Evolutionary conservation across 2,329 filamentous ascomycete species (phyloP), one percentile per base, ranked within the genome.

Genomic region (Colletotrichum destructivum): DNA sequence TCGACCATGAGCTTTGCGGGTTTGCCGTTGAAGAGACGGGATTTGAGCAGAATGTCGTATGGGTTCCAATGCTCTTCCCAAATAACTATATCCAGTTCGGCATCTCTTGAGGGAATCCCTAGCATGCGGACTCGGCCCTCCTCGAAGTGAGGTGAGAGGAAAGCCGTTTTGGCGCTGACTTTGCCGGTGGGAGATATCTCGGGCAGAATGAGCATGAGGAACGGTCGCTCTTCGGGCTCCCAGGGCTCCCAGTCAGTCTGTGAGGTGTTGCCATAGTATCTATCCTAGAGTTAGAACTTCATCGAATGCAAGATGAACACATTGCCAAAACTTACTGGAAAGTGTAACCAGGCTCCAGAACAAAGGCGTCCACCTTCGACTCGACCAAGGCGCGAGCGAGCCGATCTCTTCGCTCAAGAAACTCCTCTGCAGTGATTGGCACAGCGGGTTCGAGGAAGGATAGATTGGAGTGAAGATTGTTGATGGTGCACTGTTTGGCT

Each of bases 1-100:
- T 92, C 90, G 16, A 90, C 84, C 86, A 91, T 90, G n/a, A 92
- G 74, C n/a, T 77, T 84, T 6, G 79, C 79, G 2, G 69, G 46
- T 12, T 73, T 72, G 5, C 73, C 74, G 13, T 69, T 51, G 60
- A 86, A 86, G 1, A 87, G 78, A 9, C 77, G 81, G 0, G 84
- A 86, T 31, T 84, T 73, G 15, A 84, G 79, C 21, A 92, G 81
- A 0, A 88, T 91, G 0, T 79, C 78, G 77, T 91, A 92, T 1
- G 89, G 89, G 76, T 91, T 84, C 89, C 89, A 91, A 74, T 91
- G 89, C 75, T 92, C 90, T 78, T 91, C 89, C 85, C 90, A 92
- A 0, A 84, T 82, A 16, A 92, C 82, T 49, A 90, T 87, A 13
- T 87, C 82, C 7, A 91, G 81, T 18, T 84, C 81, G 2, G 83